Evolutionary conservation across 352 stramenopile species (phyloP).

Genomic region (Phytopythium aichiense): DNA sequence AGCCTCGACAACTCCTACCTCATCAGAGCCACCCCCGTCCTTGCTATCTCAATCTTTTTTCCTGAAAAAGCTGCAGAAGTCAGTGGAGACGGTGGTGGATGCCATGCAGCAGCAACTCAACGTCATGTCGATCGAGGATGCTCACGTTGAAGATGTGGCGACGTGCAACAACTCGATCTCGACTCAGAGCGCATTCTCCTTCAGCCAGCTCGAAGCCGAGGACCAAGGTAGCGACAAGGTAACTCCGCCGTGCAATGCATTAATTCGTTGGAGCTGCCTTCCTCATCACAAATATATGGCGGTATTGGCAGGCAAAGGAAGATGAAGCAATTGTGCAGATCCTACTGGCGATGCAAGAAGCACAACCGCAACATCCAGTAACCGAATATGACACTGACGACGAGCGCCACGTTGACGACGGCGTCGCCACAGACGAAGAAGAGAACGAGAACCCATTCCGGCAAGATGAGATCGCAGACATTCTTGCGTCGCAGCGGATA

Average conservation of each 20-base stretch:
- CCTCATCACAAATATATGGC: not conserved
- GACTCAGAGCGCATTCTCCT: conserved; percentile 42
- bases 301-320: conserved; percentile 15
- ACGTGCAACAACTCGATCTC: conserved; percentile 43
- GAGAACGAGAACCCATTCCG: conserved; percentile 15
- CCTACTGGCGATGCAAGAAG: conserved; percentile 43
- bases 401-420: conserved; percentile 14
- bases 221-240: conserved; percentile 16
- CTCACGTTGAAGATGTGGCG: conserved; percentile 19
- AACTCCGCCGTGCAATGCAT: conserved; percentile 9
- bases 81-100: conserved; percentile 48
- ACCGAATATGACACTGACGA: conserved; percentile 14
- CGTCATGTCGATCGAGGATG: conserved; percentile 7
- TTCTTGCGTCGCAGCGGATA: conserved; percentile 53
- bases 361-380: conserved; percentile 9
- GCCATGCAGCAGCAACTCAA: conserved; percentile 26
- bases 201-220: conserved; percentile 35
- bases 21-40: conserved; percentile 37
- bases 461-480: conserved; percentile 58
- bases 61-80: conserved; percentile 68
- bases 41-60: conserved; percentile 83
- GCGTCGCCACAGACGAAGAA: conserved; percentile 20
- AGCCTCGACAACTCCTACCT: conserved; percentile 17
- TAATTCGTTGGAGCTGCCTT: not conserved
- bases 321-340: conserved; percentile 49